Evolutionary conservation across 2,329 filamentous ascomycete genomes (phyloP).

Genomic region (Fusarium mexicanum): DNA sequence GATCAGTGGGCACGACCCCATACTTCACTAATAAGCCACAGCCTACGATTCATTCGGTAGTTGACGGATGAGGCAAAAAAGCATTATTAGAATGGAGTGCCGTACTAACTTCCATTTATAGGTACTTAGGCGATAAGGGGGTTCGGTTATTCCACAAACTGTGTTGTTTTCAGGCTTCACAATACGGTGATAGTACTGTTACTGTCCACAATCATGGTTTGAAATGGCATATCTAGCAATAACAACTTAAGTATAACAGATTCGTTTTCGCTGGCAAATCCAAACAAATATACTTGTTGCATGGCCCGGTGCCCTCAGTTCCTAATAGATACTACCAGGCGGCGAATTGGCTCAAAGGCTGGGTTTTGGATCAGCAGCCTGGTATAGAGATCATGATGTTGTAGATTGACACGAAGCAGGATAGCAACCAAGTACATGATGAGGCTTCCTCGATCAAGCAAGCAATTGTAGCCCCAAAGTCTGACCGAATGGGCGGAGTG

Average conservation of each 20-base stretch:
- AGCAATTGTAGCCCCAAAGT: background rate
- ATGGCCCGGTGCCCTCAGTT: background rate
- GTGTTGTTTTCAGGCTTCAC: background rate
- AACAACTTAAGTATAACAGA: background rate
- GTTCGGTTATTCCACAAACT: background rate
- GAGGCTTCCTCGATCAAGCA: slow-evolving; percentile 1
- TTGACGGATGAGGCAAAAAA: background rate
- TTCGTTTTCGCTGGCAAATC: background rate
- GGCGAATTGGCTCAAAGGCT: background rate
- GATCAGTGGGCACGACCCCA: background rate
- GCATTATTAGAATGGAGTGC: background rate
- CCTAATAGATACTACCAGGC: background rate
- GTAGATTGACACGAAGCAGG: background rate
- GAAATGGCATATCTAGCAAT: background rate
- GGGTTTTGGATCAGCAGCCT: background rate
- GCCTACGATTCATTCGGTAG: background rate
- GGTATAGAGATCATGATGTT: too few species aligned
- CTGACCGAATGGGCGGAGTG: background rate
- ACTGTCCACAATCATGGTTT: background rate
- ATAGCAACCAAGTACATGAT: background rate
- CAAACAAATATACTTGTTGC: background rate
- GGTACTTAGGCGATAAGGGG: background rate
- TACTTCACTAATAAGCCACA: background rate
- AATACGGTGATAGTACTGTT: background rate
- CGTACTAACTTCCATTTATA: background rate